Base-by-base conservation (phyloP, 768 basidiomycete genomes). In the Calocybe gangraenosa region DNA sequence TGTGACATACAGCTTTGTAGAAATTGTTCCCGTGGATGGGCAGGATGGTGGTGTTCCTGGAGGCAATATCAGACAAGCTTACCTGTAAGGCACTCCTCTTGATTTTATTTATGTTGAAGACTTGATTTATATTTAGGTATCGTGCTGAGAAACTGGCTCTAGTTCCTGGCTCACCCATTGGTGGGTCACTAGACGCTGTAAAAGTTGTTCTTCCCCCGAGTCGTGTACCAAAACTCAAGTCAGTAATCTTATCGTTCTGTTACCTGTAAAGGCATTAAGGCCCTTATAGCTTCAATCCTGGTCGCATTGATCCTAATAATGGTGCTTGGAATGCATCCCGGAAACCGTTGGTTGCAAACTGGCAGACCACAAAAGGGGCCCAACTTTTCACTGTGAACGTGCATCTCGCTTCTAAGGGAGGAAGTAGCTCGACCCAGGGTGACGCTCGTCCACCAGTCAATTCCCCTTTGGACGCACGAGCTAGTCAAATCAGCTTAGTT, bases 31-130 rank as follows among this genome's bases (percentile, higher is more conserved):
- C 2, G 66, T 75, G 18, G 65, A 82, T 47, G 68, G 67, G 22
- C 60, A 73, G 55, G 82, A 84, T 51, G 82, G 82, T 20, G 82
- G 81, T 4, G 55, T 73, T 44, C 78, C 77, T 7, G 82, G 82
- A 17, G 79, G 79, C 28, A 84, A 84, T 52, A 84, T 82, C 49
- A 69, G 81, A 32, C 70, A 74, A 41, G 81, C 73, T 2, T 81
- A 75, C 52, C 51, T 82, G 73, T 79, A 54, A 53, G 70, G 54
- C 13, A 39, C 37, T 30, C 22, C n/a, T 21, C 28, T 37, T 7
- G 48, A 25, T 20, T 21, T 37, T 30, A 1, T 19, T 44, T 18
- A 9, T 18, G 2, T 23, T 34, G 42, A 15, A 31, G 2, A 23
- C 7, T 23, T 42, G 13, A 38, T 14, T 22, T 51, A 19, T 19